A percentile compares a stretch with the other conserved stretches of the same genome.
phyloP scores from a whole-genome alignment of 495 filamentous ascomycete genomes.

The Massariosphaeria phaeospora region DNA sequence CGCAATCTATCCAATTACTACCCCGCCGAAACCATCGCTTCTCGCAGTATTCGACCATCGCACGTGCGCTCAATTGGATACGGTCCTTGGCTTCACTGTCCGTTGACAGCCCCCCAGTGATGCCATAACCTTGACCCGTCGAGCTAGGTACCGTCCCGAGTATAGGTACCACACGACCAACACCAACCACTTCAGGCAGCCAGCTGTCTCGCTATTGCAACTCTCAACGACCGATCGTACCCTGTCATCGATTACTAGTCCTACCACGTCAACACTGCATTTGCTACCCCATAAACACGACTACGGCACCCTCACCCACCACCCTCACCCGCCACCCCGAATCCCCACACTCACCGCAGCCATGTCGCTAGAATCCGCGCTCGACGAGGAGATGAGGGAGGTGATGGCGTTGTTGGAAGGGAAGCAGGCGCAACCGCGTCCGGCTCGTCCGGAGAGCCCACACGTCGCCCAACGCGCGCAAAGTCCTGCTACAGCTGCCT shows the following conservation, averaged over 20 bases:
- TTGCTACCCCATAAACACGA: too few relatives aligned
- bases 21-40: constrained; percentile 8
- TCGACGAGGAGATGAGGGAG: constrained; percentile 69
- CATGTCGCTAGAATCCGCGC: constrained; percentile 63
- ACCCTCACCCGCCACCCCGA: neutral
- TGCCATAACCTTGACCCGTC: constrained; percentile 8
- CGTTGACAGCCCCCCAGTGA: constrained; percentile 13
- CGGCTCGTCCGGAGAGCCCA: constrained; percentile 24
- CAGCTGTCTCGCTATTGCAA: too few relatives aligned
- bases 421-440: constrained; percentile 11
- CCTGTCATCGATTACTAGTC: too few relatives aligned
- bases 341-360: constrained; percentile 1
- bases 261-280: neutral
- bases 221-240: too few relatives aligned
- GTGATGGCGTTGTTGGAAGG: constrained; percentile 60
- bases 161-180: neutral
- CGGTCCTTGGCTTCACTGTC: neutral
- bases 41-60: neutral
- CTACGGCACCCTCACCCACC: neutral
- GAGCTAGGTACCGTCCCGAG: constrained; percentile 5
- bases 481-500: constrained; percentile 47
- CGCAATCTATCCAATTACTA: neutral
- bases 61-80: neutral
- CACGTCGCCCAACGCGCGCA: constrained; percentile 37
- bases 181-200: constrained; percentile 11